Evolutionary conservation across 1,139 yeast genomes (phyloP).

Genomic region (Geotrichum aggregatum): DNA sequence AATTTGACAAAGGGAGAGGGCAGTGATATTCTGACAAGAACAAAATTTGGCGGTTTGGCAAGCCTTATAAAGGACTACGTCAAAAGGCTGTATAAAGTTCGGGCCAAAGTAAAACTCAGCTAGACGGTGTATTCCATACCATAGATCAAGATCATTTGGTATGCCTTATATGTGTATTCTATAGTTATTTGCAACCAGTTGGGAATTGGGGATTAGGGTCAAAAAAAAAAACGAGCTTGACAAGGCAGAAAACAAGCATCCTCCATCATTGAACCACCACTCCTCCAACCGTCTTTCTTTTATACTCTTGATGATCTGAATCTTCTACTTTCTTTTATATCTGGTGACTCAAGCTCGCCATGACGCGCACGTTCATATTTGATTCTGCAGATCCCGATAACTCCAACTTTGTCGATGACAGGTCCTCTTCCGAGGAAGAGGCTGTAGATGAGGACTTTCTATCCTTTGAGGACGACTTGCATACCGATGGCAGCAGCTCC

Average conservation of each 20-base stretch:
- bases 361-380: conserved; percentile 20
- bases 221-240: neutral
- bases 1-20: conserved; percentile 21
- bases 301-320: neutral
- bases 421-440: conserved; percentile 10
- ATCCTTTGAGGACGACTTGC: conserved; percentile 14
- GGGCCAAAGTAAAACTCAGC: neutral
- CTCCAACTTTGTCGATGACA: conserved; percentile 18
- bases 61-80: conserved; percentile 6
- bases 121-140: too few relatives aligned
- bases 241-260: neutral
- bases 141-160: too few relatives aligned
- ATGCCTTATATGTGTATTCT: too few relatives aligned
- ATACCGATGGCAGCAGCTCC: conserved; percentile 1
- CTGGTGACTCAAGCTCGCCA: neutral
- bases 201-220: neutral
- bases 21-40: conserved; percentile 13
- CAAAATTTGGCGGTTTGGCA: conserved; percentile 1
- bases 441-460: conserved; percentile 11
- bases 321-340: neutral
- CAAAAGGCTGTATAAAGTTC: neutral
- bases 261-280: too few relatives aligned
- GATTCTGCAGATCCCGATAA: conserved; percentile 23
- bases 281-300: neutral
- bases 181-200: neutral